phyloP scores from a whole-genome alignment of 2,329 filamentous ascomycete species.

The Talaromyces atroroseus region DNA sequence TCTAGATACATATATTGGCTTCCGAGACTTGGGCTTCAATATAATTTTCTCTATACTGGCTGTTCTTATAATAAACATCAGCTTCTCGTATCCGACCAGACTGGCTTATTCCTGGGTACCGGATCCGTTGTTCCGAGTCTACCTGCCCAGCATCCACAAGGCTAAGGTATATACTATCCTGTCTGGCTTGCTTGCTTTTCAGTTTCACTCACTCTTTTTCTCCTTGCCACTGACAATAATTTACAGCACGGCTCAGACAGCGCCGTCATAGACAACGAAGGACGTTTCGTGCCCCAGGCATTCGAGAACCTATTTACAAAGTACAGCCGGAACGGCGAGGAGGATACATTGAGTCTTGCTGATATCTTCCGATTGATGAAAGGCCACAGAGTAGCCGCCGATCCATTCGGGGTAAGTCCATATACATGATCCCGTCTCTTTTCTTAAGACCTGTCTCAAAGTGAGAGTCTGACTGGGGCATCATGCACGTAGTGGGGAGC shows the following conservation, averaged over 20 bases:
- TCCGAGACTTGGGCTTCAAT: slow-evolving; percentile 19
- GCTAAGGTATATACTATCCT: slow-evolving; percentile 29
- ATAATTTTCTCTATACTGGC: slow-evolving; percentile 36
- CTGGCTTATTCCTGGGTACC: slow-evolving; percentile 33
- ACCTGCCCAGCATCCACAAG: slow-evolving; percentile 37
- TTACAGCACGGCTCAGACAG: slow-evolving; percentile 31
- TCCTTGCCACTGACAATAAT: background rate
- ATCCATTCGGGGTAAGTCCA: slow-evolving; percentile 36
- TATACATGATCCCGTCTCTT: too few species aligned
- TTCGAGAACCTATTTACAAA: slow-evolving; percentile 48
- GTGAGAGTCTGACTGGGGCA: too few species aligned
- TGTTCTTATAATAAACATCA: slow-evolving; percentile 35
- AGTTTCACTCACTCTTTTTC: too few species aligned
- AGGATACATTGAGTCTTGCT: slow-evolving; percentile 34
- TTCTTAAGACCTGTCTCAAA: too few species aligned
- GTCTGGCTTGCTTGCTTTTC: too few species aligned
- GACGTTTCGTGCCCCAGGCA: slow-evolving; percentile 41
- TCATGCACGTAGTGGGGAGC: slow-evolving; percentile 32
- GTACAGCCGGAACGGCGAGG: slow-evolving; percentile 29
- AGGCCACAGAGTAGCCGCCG: slow-evolving; percentile 18
- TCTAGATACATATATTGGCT: slow-evolving; percentile 36
- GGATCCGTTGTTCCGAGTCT: slow-evolving; percentile 35
- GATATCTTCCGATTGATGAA: slow-evolving; percentile 27
- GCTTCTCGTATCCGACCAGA: slow-evolving; percentile 44
- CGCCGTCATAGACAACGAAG: slow-evolving; percentile 42